Conservation (phyloP, 2,329 filamentous ascomycete species). For the Fusarium clavum region DNA sequence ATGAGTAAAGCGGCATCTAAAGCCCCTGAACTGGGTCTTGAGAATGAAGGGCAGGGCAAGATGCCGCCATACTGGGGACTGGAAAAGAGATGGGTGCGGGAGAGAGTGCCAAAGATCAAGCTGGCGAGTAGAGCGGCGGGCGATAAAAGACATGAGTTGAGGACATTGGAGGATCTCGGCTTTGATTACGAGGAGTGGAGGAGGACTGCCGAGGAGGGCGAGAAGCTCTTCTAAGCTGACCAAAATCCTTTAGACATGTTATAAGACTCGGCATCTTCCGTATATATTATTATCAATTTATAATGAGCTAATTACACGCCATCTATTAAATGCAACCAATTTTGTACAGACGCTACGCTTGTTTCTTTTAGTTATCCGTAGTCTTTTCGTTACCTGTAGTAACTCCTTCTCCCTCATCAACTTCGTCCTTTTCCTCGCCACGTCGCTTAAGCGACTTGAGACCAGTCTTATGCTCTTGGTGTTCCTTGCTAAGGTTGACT, state of each 20-base stretch:
- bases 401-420: conserved; percentile 5
- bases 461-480: conserved; percentile 69
- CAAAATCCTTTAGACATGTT: neutral
- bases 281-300: neutral
- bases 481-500: conserved; percentile 64
- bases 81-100: conserved; percentile 55
- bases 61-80: conserved; percentile 55
- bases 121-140: conserved; percentile 53
- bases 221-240: conserved; percentile 27
- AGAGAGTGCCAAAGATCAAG: conserved; percentile 56
- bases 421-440: conserved; percentile 38
- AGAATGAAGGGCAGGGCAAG: conserved; percentile 54
- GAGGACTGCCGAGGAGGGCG: conserved; percentile 34
- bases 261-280: neutral
- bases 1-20: conserved; percentile 57
- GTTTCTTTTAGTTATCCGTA: conserved; percentile 22
- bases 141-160: conserved; percentile 50
- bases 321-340: neutral
- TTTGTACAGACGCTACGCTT: neutral
- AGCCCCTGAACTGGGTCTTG: conserved; percentile 47
- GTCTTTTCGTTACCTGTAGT: conserved; percentile 21
- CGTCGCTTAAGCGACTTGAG: conserved; percentile 56
- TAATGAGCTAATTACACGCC: neutral
- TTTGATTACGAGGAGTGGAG: conserved; percentile 54
- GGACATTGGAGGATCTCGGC: conserved; percentile 52